These are phyloP conservation scores for Arthroderma sp. DNA, from an alignment of 2,329 filamentous ascomycete genomes.

Conservation along the genomic window DNA sequence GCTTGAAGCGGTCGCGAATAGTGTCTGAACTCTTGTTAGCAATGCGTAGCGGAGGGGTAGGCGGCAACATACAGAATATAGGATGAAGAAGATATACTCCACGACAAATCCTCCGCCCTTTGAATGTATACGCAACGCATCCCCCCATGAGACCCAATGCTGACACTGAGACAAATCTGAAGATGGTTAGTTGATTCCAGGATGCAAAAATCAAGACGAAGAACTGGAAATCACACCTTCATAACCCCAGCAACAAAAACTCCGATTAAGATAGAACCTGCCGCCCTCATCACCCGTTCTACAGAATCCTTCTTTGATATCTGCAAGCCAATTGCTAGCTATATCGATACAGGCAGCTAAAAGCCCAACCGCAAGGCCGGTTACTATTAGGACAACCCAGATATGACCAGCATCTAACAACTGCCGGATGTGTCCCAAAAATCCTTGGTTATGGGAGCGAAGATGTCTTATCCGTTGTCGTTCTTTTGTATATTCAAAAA, in stretches of 20 bases:
- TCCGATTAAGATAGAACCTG: conserved; percentile 78
- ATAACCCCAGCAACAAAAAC: conserved; percentile 88
- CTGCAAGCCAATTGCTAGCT: conserved; percentile 81
- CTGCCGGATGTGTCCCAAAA: conserved; percentile 59
- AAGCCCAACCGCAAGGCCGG: conserved; percentile 68
- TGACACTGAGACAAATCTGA: conserved; percentile 60
- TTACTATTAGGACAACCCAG: conserved; percentile 78
- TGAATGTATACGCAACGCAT: conserved; percentile 54
- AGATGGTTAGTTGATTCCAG: conserved; percentile 9
- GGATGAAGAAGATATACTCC: conserved; percentile 74
- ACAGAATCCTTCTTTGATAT: conserved; percentile 84
- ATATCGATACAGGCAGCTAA: conserved; percentile 85
- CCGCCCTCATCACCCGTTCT: conserved; percentile 63
- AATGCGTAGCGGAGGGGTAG: conserved; percentile 13
- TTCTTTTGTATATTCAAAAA: conserved; percentile 96
- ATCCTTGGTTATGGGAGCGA: conserved; percentile 51
- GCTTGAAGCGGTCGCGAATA: conserved; percentile 72
- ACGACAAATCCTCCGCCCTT: conserved; percentile 62
- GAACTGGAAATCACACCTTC: conserved; percentile 37
- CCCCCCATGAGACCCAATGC: conserved; percentile 79
- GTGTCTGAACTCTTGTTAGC: conserved; percentile 28
- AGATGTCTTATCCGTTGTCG: conserved; percentile 73
- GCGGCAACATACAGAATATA: conserved; percentile 56
- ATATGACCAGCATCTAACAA: conserved; percentile 77
- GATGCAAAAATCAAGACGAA: not conserved